Evolutionary conservation across 192 early-diverging fungal species (phyloP).

Genomic region (Backusella sp.): DNA sequence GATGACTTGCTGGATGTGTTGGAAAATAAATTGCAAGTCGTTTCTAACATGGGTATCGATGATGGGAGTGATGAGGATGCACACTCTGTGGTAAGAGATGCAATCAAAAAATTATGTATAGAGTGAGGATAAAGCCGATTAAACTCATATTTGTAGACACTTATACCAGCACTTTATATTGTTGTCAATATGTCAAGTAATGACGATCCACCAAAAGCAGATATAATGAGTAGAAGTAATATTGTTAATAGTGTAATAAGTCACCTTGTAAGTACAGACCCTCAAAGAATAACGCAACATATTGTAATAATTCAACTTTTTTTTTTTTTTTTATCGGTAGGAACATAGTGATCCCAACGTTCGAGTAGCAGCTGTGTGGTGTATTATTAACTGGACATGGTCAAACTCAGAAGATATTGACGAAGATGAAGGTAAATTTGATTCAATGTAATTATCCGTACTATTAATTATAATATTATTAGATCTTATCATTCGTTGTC

Average conservation of each 20-base stretch:
- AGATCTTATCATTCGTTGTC: slow-evolving; percentile 47
- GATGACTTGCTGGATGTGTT: slow-evolving; percentile 55
- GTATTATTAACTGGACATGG: slow-evolving; percentile 76
- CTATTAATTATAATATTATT: neutral
- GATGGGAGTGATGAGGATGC: slow-evolving; percentile 18
- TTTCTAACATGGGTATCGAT: slow-evolving; percentile 32
- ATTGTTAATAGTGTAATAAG: slow-evolving; percentile 47
- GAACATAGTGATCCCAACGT: slow-evolving; percentile 54
- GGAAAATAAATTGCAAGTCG: slow-evolving; percentile 56
- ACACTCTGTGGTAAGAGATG: neutral
- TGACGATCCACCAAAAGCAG: slow-evolving; percentile 56
- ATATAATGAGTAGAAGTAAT: slow-evolving; percentile 54
- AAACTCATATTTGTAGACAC: slow-evolving; percentile 18
- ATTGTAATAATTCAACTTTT: neutral
- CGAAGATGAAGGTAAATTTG: neutral
- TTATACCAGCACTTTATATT: slow-evolving; percentile 59
- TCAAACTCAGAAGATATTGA: slow-evolving; percentile 47
- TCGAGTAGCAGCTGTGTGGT: slow-evolving; percentile 67
- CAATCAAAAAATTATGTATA: too few species aligned
- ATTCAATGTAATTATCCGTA: neutral
- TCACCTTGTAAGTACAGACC: slow-evolving; percentile 36
- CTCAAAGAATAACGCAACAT: too few species aligned
- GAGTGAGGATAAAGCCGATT: slow-evolving; percentile 5
- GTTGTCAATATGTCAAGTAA: slow-evolving; percentile 74
- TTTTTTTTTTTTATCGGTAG: slow-evolving; percentile 27